Conservation (phyloP, 176 grass and related monocot genomes). For the Luzula sylvatica region DNA sequence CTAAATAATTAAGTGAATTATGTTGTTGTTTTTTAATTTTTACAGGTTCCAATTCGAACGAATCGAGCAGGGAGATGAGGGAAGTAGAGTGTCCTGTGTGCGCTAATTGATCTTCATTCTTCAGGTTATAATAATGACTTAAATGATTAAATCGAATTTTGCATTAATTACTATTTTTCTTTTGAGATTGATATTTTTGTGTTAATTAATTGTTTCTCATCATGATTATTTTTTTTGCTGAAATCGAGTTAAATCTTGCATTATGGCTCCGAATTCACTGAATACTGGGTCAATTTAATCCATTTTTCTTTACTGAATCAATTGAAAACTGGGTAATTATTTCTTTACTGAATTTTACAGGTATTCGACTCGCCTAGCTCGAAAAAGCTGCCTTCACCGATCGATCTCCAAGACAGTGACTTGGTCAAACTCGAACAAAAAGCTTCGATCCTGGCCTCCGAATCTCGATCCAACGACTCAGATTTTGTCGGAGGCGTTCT, state of each 20-base stretch:
- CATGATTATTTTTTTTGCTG: background rate
- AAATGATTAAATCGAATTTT: no score
- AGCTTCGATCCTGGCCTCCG: constrained; percentile 32
- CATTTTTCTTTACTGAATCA: background rate
- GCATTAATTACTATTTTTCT: no score
- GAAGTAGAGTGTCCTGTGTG: no score
- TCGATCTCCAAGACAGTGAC: constrained; percentile 57
- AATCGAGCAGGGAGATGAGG: no score
- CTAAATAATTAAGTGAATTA: no score
- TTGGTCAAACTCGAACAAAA: constrained; percentile 74
- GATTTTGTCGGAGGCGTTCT: constrained; percentile 48
- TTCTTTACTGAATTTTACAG: constrained; percentile 41
- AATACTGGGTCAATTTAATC: constrained; percentile 1
- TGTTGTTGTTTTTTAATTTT: no score
- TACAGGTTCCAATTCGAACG: no score
- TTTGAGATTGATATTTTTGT: no score
- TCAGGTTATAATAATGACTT: no score
- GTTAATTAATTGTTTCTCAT: constrained; percentile 33
- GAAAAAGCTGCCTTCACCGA: constrained; percentile 58
- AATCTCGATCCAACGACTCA: constrained; percentile 37
- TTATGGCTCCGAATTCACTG: constrained; percentile 1
- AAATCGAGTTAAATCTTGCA: constrained; percentile 16
- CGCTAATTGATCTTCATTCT: no score
- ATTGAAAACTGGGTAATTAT: background rate
- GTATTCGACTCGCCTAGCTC: constrained; percentile 34